phyloP scores from a whole-genome alignment of 441 rosid genomes.

The Croton laevigatus region DNA sequence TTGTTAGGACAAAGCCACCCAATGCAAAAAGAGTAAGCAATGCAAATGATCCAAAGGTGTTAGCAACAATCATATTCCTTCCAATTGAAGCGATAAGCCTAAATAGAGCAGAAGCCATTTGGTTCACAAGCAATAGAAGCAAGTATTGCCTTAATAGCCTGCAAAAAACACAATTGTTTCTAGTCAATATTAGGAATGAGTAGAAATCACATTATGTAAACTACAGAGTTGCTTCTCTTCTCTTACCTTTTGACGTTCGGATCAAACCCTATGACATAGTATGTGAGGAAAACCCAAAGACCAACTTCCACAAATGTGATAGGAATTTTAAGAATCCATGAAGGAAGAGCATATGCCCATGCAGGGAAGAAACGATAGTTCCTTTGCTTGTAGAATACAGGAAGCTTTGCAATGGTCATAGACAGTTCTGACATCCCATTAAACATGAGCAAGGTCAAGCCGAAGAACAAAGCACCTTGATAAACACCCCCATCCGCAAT shows the following conservation, averaged over 20 bases:
- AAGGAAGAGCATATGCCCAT: constrained; percentile 72
- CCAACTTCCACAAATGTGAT: constrained; percentile 58
- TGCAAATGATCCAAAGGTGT: constrained; percentile 67
- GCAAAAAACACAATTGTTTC: neutral
- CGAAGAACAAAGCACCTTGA: constrained; percentile 62
- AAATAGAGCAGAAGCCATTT: constrained; percentile 71
- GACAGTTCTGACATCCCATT: constrained; percentile 78
- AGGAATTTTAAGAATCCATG: constrained; percentile 81
- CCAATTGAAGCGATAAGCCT: constrained; percentile 53
- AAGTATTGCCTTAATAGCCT: constrained; percentile 66
- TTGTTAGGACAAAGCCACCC: constrained; percentile 70
- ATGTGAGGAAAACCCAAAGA: constrained; percentile 63
- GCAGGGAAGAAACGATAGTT: constrained; percentile 71
- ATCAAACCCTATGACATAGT: constrained; percentile 76
- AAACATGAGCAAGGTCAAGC: constrained; percentile 47
- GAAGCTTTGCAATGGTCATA: constrained; percentile 73
- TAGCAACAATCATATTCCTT: constrained; percentile 68
- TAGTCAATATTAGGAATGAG: neutral
- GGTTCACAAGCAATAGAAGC: constrained; percentile 49
- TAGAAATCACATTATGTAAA: neutral
- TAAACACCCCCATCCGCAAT: constrained; percentile 50
- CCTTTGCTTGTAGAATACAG: constrained; percentile 84
- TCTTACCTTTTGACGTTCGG: constrained; percentile 63
- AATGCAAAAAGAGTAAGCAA: constrained; percentile 52
- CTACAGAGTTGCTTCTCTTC: neutral